Evolutionary conservation across 306 rosid species (phyloP).

Genomic region (Oemleria cerasiformis): DNA sequence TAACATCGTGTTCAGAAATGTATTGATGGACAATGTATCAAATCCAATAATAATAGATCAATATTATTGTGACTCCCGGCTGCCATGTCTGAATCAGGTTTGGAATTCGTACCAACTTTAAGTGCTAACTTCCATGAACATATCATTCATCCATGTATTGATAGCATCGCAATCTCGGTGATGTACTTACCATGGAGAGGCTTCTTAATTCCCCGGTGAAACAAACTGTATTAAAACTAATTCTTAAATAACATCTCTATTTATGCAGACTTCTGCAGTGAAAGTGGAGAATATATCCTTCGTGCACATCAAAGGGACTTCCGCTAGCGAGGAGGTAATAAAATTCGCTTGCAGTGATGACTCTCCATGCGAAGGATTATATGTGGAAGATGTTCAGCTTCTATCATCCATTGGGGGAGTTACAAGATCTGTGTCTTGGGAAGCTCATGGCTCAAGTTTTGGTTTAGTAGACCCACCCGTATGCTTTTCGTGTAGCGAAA

Average conservation of each 20-base stretch:
- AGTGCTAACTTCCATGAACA: background rate
- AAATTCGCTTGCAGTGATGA: constrained; percentile 71
- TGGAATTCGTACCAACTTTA: background rate
- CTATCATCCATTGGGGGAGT: constrained; percentile 29
- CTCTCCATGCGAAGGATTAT: constrained; percentile 62
- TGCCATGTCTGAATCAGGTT: constrained; percentile 79
- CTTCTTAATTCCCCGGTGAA: background rate
- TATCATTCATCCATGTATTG: background rate
- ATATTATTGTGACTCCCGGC: constrained; percentile 73
- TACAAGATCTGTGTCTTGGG: constrained; percentile 64
- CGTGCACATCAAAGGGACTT: constrained; percentile 65
- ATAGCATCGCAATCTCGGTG: background rate
- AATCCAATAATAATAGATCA: constrained; percentile 85
- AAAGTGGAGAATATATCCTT: constrained; percentile 66
- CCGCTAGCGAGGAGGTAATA: constrained; percentile 72
- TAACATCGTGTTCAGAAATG: constrained; percentile 57
- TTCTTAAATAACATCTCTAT: constrained; percentile 10
- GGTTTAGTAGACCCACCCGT: constrained; percentile 58
- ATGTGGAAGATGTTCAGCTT: constrained; percentile 62
- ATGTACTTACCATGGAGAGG: background rate
- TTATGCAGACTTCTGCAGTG: constrained; percentile 74
- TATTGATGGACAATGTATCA: constrained; percentile 77
- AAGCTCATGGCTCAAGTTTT: constrained; percentile 61
- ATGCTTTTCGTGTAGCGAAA: constrained; percentile 40
- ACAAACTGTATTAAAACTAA: background rate